Evolutionary conservation across 148 eudicot species (phyloP).

Genomic region (Dianthus caryophyllus): DNA sequence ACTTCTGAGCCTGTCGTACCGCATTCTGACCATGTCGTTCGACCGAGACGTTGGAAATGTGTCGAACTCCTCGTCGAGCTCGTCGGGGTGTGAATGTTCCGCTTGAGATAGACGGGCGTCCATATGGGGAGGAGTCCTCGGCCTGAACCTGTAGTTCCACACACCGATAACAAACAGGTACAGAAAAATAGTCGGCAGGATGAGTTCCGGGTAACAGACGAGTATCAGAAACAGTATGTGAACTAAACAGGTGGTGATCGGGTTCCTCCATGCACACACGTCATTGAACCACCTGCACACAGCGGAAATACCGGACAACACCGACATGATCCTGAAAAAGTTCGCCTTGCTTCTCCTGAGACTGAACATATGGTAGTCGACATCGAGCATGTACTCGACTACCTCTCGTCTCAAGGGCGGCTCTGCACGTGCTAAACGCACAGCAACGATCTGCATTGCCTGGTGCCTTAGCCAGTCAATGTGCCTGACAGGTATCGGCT

Average conservation of each 20-base stretch:
- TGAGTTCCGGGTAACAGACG: constrained; percentile 83
- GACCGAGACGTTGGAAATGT: constrained; percentile 73
- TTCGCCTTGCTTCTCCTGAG: constrained; percentile 87
- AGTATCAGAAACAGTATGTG: constrained; percentile 76
- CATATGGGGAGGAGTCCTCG: constrained; percentile 86
- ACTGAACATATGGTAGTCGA: constrained; percentile 81
- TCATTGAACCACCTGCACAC: constrained; percentile 58
- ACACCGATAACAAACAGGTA: constrained; percentile 82
- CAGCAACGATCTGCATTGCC: constrained; percentile 86
- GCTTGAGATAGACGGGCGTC: constrained; percentile 85
- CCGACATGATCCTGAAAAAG: constrained; percentile 68
- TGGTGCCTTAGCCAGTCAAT: constrained; percentile 85
- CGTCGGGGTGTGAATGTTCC: constrained; percentile 61
- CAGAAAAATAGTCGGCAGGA: constrained; percentile 78
- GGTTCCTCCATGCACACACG: constrained; percentile 79
- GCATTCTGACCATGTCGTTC: constrained; percentile 51
- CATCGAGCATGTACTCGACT: constrained; percentile 88
- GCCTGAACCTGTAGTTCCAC: constrained; percentile 85
- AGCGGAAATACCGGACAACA: constrained; percentile 56
- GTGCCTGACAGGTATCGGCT: constrained; percentile 71
- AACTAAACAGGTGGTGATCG: constrained; percentile 72
- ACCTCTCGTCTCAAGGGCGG: constrained; percentile 77
- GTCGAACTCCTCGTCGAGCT: constrained; percentile 88
- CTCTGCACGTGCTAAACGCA: constrained; percentile 63
- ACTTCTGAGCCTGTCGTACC: constrained; percentile 75